Percentiles rank a stretch among this genome's conserved stretches.
Evolutionary conservation across 768 basidiomycete genomes (phyloP).

Genomic region (Cystofilobasidium capitatum): DNA sequence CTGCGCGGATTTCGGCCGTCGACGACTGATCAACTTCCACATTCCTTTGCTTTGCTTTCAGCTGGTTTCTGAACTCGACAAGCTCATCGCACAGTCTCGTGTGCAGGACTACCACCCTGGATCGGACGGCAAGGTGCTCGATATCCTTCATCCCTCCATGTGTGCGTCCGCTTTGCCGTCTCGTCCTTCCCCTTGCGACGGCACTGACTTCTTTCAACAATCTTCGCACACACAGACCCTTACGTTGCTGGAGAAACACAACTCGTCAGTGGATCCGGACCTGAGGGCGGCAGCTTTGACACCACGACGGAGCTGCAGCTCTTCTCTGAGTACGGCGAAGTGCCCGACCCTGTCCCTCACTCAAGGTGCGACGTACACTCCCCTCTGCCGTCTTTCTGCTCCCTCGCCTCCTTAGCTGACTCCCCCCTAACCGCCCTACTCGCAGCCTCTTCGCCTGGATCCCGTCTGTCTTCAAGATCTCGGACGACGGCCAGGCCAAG

Average conservation of each 20-base stretch:
- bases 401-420: too few relatives aligned
- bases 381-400: neutral
- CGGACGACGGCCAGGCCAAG: neutral
- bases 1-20: too few relatives aligned
- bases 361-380: neutral
- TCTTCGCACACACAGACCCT: slow-evolving; percentile 1
- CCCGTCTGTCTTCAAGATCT: slow-evolving; percentile 19
- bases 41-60: neutral
- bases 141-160: slow-evolving; percentile 18
- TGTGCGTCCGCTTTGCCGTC: slow-evolving; percentile 5
- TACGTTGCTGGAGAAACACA: neutral
- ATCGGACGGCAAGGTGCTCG: slow-evolving; percentile 22
- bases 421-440: too few relatives aligned
- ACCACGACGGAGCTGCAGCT: neutral
- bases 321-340: neutral
- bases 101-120: slow-evolving; percentile 15
- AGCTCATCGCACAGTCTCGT: neutral
- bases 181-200: too few relatives aligned
- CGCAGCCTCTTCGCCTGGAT: slow-evolving; percentile 11
- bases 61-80: slow-evolving; percentile 13
- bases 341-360: neutral
- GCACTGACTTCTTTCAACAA: too few relatives aligned
- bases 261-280: neutral
- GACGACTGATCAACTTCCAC: neutral
- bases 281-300: neutral